Base-by-base conservation (phyloP, 768 basidiomycete genomes). In the Tricholoma saponaceum region DNA sequence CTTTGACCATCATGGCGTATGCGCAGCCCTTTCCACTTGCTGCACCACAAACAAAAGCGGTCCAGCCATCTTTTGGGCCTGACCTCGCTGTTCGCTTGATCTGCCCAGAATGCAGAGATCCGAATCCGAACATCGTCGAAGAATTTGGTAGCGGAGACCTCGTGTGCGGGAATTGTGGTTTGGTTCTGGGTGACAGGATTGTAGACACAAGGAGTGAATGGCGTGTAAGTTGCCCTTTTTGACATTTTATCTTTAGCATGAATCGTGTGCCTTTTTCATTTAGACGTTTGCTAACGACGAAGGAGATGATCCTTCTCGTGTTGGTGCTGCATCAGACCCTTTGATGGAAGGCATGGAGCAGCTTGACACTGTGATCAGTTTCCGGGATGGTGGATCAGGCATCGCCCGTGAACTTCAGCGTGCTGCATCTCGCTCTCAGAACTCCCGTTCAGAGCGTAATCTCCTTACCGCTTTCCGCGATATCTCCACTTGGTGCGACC, bases 231-330 rank as follows among this genome's bases (percentile, higher is more conserved):
- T 13, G 5, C 58, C n/a, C 54, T 58, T 28, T 37, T 18, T 18
- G 28, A 5, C 16, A 5, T 28, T 50, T 39, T 55, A 57, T 49
- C 25, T 49, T n/a, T 51, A 58, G 60, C 61, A 59, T 54, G 59
- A 61, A 25, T 46, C 5, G 35, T 51, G 33, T 51, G 56, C 53
- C 41, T 61, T 28, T 55, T 64, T 60, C 66, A 28, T 62, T 41
- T 60, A 98, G 91, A 98, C 97, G 60, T 99, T 99, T 73, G 97
- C 97, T 63, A 97, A 98, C 70, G 96, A 98, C 66, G 97, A 99
- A 79, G 95, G 96, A 60, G 96, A 98, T 71, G 97, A 99, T 71
- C 97, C 97, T 61, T 98, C 97, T 63, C 97, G 97, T 89, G 97
- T 99, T 64, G 97, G 97, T 76, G 95, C 93, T 55, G 94, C 95